These are phyloP conservation scores for Fusarium falciforme DNA, from an alignment of 2,329 filamentous ascomycete genomes.

Conservation along the genomic window DNA sequence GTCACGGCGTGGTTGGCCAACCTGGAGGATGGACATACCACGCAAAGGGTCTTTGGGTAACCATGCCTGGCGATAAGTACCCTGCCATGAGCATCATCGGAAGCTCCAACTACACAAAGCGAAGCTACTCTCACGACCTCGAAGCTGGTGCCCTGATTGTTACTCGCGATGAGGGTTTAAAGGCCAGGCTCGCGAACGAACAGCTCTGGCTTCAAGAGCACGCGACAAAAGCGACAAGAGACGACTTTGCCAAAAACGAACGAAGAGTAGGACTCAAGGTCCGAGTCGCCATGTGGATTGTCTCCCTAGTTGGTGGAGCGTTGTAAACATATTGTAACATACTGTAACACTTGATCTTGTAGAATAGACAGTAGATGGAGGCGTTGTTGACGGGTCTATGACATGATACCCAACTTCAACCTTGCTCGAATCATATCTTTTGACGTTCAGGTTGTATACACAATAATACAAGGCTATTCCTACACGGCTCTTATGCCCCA, in stretches of 20 bases:
- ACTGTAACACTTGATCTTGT: slow-evolving; percentile 17
- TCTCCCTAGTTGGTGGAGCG: slow-evolving; percentile 86
- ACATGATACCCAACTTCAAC: slow-evolving; percentile 23
- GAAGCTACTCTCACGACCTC: slow-evolving; percentile 91
- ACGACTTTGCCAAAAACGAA: slow-evolving; percentile 85
- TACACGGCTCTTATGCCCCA: slow-evolving; percentile 39
- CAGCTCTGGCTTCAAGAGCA: slow-evolving; percentile 83
- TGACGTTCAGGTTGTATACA: slow-evolving; percentile 38
- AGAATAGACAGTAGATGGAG: slow-evolving; percentile 18
- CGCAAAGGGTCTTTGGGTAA: slow-evolving; percentile 95
- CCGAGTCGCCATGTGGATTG: slow-evolving; percentile 92
- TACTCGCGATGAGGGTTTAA: slow-evolving; percentile 79
- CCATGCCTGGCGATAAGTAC: slow-evolving; percentile 71
- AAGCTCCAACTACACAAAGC: slow-evolving; percentile 94
- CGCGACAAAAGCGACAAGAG: slow-evolving; percentile 74
- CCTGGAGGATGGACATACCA: slow-evolving; percentile 96
- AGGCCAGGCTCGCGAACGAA: slow-evolving; percentile 80
- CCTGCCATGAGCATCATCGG: slow-evolving; percentile 87
- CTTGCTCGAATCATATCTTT: not conserved
- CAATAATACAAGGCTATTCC: slow-evolving; percentile 45
- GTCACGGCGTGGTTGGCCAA: slow-evolving; percentile 81
- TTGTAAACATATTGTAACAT: slow-evolving; percentile 61
- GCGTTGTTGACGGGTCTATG: not conserved
- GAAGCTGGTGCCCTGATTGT: slow-evolving; percentile 90
- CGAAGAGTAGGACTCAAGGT: slow-evolving; percentile 88